Conservation (phyloP, 192 early-diverging fungal genomes). For the Coemansia sp. region DNA sequence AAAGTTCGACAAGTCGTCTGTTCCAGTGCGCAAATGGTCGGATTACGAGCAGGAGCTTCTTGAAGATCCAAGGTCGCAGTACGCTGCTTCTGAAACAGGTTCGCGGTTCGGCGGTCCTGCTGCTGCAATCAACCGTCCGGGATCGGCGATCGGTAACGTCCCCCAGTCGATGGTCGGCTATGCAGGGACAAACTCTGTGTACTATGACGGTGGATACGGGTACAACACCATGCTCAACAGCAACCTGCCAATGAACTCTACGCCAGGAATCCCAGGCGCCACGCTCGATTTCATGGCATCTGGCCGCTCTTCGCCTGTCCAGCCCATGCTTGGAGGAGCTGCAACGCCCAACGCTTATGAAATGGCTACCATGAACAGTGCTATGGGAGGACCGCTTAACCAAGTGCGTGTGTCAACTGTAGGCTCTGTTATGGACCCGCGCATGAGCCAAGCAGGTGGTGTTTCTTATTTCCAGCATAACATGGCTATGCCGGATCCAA, state of each 20-base stretch:
- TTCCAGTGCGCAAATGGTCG: constrained; percentile 79
- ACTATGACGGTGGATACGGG: constrained; percentile 52
- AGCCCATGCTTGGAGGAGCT: constrained; percentile 23
- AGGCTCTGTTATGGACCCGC: constrained; percentile 29
- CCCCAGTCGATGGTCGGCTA: constrained; percentile 54
- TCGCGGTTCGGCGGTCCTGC: constrained; percentile 49
- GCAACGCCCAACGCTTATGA: constrained; percentile 35
- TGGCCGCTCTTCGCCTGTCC: constrained; percentile 41
- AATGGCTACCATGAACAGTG: constrained; percentile 37
- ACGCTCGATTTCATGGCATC: constrained; percentile 36
- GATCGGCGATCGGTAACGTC: constrained; percentile 53
- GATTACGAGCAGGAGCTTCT: constrained; percentile 72
- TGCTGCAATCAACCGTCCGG: constrained; percentile 33
- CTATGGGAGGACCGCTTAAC: constrained; percentile 10
- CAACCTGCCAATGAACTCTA: constrained; percentile 23
- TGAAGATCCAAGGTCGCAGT: constrained; percentile 51
- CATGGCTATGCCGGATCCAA: constrained; percentile 10
- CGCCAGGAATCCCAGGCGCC: constrained; percentile 12
- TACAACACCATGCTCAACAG: constrained; percentile 47
- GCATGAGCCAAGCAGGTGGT: constrained; percentile 34
- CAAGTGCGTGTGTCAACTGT: constrained; percentile 22
- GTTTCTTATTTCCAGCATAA: constrained; percentile 26
- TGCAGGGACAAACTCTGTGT: constrained; percentile 52
- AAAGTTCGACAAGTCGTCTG: constrained; percentile 73
- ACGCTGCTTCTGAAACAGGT: constrained; percentile 37